phyloP scores from a whole-genome alignment of 2,329 filamentous ascomycete species.

The Xylariaceae sp. region DNA sequence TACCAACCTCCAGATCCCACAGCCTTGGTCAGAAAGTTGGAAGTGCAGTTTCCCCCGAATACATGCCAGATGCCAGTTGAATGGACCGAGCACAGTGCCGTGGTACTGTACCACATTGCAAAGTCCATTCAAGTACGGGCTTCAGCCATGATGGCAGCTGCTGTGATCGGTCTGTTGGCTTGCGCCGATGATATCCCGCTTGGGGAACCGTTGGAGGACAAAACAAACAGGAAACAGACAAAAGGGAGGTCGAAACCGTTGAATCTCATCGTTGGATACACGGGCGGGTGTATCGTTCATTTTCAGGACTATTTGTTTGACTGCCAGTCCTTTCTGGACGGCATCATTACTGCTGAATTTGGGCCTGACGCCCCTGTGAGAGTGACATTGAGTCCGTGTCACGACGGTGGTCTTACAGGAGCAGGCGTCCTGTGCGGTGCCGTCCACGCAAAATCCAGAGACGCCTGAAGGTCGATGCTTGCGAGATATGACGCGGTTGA shows the following conservation, averaged over 20 bases:
- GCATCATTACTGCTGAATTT: constrained; percentile 44
- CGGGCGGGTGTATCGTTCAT: constrained; percentile 76
- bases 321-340: constrained; percentile 67
- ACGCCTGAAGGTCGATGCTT: constrained; percentile 11
- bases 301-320: constrained; percentile 71
- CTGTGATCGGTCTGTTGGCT: constrained; percentile 66
- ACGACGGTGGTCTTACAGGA: constrained; percentile 61
- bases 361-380: constrained; percentile 35
- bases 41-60: constrained; percentile 51
- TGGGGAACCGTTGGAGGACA: constrained; percentile 15
- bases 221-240: constrained; percentile 6
- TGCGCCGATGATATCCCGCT: constrained; percentile 59
- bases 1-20: constrained; percentile 54
- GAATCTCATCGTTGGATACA: constrained; percentile 74
- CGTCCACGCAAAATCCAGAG: constrained; percentile 33
- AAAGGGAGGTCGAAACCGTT: constrained; percentile 22
- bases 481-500: constrained; percentile 6
- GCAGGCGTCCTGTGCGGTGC: constrained; percentile 59
- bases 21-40: constrained; percentile 47
- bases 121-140: constrained; percentile 70
- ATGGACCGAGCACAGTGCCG: constrained; percentile 62
- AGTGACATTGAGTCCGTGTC: constrained; percentile 53
- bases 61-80: constrained; percentile 47
- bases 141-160: constrained; percentile 70
- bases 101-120: constrained; percentile 63